Conservation (phyloP, 352 stramenopile species). For the Globisporangium heterothallicum region DNA sequence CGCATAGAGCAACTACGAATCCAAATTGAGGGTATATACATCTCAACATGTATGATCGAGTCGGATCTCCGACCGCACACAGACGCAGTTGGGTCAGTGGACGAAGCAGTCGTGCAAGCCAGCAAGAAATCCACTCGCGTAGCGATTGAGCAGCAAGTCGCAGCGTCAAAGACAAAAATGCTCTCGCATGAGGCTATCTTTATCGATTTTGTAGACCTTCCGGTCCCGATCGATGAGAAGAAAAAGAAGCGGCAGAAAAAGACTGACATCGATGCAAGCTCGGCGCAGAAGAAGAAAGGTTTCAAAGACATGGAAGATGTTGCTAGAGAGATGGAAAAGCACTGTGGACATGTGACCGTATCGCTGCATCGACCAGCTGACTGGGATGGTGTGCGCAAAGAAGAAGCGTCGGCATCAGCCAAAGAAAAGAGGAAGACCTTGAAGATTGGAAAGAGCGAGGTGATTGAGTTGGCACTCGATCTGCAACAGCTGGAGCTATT, state of each 20-base stretch:
- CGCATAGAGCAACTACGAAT: constrained; percentile 49
- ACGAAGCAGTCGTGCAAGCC: constrained; percentile 23
- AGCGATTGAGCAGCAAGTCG: constrained; percentile 13
- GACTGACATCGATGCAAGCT: not conserved
- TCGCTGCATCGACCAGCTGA: constrained; percentile 24
- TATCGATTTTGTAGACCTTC: constrained; percentile 43
- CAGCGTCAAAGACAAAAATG: constrained; percentile 28
- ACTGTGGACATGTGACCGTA: constrained; percentile 35
- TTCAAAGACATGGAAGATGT: constrained; percentile 41
- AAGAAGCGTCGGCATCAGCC: not conserved
- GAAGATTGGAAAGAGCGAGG: constrained; percentile 12
- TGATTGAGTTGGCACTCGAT: constrained; percentile 38
- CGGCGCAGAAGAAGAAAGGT: not conserved
- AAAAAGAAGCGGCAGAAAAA: constrained; percentile 15
- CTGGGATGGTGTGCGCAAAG: constrained; percentile 21
- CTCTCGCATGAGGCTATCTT: constrained; percentile 30
- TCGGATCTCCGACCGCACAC: constrained; percentile 18
- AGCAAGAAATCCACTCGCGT: constrained; percentile 4
- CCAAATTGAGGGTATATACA: constrained; percentile 26
- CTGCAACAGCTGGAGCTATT: constrained; percentile 60
- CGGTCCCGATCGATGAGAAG: constrained; percentile 21
- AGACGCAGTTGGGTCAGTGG: constrained; percentile 28
- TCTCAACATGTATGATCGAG: constrained; percentile 37
- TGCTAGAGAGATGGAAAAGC: constrained; percentile 47
- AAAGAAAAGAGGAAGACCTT: constrained; percentile 1